These are phyloP conservation scores for Syzygium aqueum DNA, from an alignment of 345 rosid species.

Conservation along the genomic window DNA sequence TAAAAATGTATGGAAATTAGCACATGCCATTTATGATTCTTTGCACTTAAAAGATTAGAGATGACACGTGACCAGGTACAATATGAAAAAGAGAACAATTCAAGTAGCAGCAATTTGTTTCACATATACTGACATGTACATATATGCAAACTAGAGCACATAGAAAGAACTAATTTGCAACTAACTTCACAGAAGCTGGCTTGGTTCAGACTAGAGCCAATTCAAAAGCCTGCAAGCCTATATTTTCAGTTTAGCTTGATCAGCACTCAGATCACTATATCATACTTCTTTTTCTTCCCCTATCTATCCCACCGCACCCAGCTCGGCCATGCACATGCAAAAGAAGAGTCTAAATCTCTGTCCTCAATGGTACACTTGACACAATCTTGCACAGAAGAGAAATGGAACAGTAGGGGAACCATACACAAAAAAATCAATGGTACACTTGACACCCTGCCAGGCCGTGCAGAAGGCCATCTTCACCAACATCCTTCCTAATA, in stretches of 20 bases:
- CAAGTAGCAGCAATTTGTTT: neutral
- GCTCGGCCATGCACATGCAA: neutral
- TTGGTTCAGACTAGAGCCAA: neutral
- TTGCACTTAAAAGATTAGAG: neutral
- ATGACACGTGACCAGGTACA: neutral
- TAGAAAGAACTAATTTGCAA: neutral
- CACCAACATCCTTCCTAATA: neutral
- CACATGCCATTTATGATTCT: neutral
- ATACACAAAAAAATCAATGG: neutral
- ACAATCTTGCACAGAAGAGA: neutral
- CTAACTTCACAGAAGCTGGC: neutral
- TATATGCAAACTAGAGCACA: neutral
- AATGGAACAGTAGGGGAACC: neutral
- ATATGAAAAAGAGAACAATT: neutral
- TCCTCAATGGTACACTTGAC: neutral
- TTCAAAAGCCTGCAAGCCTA: neutral
- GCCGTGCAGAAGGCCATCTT: neutral
- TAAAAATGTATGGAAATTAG: neutral
- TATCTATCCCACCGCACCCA: neutral
- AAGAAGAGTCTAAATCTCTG: neutral
- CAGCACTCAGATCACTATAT: neutral
- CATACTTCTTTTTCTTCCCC: neutral
- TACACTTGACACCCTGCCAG: neutral
- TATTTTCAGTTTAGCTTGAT: neutral
- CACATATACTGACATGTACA: neutral